Evolutionary conservation across 257 asterid species (phyloP), one percentile per base, ranked within the genome.

Genomic region (Coffea eugenioides): DNA sequence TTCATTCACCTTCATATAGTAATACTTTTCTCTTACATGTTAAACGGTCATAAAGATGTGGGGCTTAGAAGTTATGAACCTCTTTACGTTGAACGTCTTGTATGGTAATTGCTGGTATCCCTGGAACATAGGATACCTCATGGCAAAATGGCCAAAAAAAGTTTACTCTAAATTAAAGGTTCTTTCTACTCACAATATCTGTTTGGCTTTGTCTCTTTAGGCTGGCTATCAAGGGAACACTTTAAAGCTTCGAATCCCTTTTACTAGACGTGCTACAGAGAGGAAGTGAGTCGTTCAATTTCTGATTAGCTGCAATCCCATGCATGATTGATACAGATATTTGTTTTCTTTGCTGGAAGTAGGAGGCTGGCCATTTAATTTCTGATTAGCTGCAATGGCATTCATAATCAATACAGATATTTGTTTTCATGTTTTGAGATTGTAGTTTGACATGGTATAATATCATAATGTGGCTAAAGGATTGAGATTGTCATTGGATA

Each of bases 191-290:
- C 31, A 34, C 52, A 8, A 3, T 49, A 13, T 31, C 64, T 56
- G 12, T 11, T 31, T 77, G 13, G 7, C n/a, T 61, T 16, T 72
- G 5, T 74, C 31, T 70, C 10, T 46, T 76, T 86, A 95, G 98
- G 98, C 94, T 86, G 93, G 90, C 51, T 92, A 68, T 79, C 87
- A 90, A 79, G 98, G 96, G 82, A 86, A 80, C 82, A 86, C 80
- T 68, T 91, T 91, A 84, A 95, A 95, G 91, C 95, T 95, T 76
- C 97, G 99, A 61, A 89, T 95, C 79, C 98, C 99, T 71, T 95
- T 92, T 78, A 68, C 97, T 68, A 91, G 98, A 83, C 93, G 87
- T 54, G 99, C 99, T 51, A 85, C 85, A 31, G 94, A 92, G 65
- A 88, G 99, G 80, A 95, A 92, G 99, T 95, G 90, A 91, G 99